phyloP scores from a whole-genome alignment of 306 rosid genomes.

The Boehmeria nivea region DNA sequence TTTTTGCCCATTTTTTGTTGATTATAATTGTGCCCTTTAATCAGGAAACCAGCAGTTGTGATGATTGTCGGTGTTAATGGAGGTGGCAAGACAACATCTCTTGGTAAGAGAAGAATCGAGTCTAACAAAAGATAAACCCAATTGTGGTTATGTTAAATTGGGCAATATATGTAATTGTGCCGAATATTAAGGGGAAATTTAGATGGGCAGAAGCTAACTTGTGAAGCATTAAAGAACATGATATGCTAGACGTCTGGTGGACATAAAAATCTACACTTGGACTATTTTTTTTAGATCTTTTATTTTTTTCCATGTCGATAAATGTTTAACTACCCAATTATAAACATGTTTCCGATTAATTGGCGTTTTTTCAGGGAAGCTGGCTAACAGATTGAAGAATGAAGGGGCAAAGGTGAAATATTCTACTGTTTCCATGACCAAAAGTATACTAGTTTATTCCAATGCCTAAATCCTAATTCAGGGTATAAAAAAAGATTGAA shows the following conservation, averaged over 20 bases:
- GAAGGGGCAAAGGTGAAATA: constrained; percentile 83
- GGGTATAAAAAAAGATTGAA: too few species aligned
- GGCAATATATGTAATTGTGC: background rate
- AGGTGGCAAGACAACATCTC: constrained; percentile 98
- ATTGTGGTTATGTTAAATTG: background rate
- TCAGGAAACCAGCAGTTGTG: constrained; percentile 92
- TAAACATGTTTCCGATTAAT: constrained; percentile 22
- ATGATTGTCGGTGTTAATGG: constrained; percentile 94
- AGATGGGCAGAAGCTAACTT: background rate
- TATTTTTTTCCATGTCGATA: background rate
- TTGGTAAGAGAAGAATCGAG: constrained; percentile 54
- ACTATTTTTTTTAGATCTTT: too few species aligned
- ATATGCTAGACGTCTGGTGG: too few species aligned
- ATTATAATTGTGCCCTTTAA: constrained; percentile 10
- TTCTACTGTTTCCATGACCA: background rate
- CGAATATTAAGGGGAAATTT: background rate
- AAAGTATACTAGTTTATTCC: background rate
- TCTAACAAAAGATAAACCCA: background rate
- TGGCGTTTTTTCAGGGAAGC: constrained; percentile 63
- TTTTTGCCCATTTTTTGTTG: constrained; percentile 6
- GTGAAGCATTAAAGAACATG: too few species aligned
- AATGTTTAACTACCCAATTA: background rate
- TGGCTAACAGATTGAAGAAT: constrained; percentile 83
- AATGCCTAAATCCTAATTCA: too few species aligned
- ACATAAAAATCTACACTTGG: too few species aligned